Evolutionary conservation across 225 moss, liverwort and hornwort genomes (phyloP), one percentile per base, ranked within the genome.

Genomic region (Sphagnum contortum): DNA sequence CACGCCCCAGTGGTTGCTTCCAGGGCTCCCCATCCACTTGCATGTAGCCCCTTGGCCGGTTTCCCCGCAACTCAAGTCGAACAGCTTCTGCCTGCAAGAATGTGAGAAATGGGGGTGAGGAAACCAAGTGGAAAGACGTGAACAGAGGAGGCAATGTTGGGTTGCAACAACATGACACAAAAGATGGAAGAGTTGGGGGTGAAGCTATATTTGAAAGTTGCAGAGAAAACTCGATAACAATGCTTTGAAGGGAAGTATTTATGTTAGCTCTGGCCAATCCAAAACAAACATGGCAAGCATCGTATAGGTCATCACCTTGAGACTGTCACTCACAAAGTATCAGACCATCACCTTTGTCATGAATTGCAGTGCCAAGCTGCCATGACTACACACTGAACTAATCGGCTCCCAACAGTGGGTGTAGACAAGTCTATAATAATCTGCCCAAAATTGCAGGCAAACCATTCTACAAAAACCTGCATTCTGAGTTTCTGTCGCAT

Each of bases 21-120:
- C 71, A 71, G 3, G 71, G 71, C 12, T 65, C 71, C 10, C 71
- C 71, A 64, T 71, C 71, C 58, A 71, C 65, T 47, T 71, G 71
- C 71, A 71, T 53, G 59, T 64, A 71, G 4, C 64, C 71, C 47
- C 54, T 57, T 12, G 56, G 47, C 13, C 71, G 71, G 11, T 57
- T 48, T 5, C 71, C 71, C 55, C 71, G n/a, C 29, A 71, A 48
- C 57, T 65, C 71, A 10, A 71, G 59, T 58, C 71, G 64, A 44
- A 71, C 57, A 64, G 71, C 64, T 50, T 64, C 57, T 50, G 58
- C 71, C 71, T 71, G 55, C 3, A 4, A 10, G 45, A n/a, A 6
- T 10, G 10, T 10, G 10, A 48, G 4, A 12, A 12, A 29, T 12
- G 57, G 4, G 48, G 52, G 52, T 29, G 29, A 29, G 29, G 29